Evolutionary conservation across 2,329 filamentous ascomycete genomes (phyloP).

Genomic region (Fusarium nelsonii): DNA sequence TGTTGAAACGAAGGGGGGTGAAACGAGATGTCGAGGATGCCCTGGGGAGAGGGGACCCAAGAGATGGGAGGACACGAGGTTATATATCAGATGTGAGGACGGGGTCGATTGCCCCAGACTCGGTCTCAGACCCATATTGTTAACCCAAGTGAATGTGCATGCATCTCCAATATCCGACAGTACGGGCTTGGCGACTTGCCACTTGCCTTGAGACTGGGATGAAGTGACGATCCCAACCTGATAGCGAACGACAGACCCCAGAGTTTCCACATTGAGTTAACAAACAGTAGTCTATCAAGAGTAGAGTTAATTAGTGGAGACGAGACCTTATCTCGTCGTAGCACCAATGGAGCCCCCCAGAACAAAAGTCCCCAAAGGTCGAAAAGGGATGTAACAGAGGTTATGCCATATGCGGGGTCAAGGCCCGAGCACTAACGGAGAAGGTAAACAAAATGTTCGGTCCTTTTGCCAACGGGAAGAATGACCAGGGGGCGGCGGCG

Average conservation of each 20-base stretch:
- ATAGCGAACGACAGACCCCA: constrained; percentile 20
- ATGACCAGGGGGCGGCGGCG: background rate
- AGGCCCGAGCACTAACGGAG: constrained; percentile 33
- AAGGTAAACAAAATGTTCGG: constrained; percentile 22
- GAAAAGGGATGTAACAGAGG: background rate
- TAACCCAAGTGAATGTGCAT: background rate
- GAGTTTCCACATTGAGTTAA: constrained; percentile 9
- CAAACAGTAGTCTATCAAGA: constrained; percentile 6
- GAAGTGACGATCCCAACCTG: constrained; percentile 24
- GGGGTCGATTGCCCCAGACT: constrained; percentile 3
- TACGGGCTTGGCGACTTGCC: constrained; percentile 32
- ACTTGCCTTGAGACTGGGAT: background rate
- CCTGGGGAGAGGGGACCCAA: constrained; percentile 8
- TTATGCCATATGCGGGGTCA: constrained; percentile 34
- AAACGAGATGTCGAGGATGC: constrained; percentile 18
- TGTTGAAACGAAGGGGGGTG: constrained; percentile 1
- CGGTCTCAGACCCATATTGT: background rate
- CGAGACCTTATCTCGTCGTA: constrained; percentile 24
- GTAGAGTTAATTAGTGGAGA: constrained; percentile 29
- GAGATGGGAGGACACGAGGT: constrained; percentile 2
- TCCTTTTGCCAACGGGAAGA: constrained; percentile 28
- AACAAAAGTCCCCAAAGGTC: constrained; percentile 33
- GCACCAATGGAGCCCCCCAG: background rate
- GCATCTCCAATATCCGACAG: constrained; percentile 27
- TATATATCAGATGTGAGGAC: constrained; percentile 32